Percentiles rank a stretch among this genome's conserved stretches.
phyloP scores from a whole-genome alignment of 2,329 filamentous ascomycete genomes.

The Ophiosphaerella korrae region DNA sequence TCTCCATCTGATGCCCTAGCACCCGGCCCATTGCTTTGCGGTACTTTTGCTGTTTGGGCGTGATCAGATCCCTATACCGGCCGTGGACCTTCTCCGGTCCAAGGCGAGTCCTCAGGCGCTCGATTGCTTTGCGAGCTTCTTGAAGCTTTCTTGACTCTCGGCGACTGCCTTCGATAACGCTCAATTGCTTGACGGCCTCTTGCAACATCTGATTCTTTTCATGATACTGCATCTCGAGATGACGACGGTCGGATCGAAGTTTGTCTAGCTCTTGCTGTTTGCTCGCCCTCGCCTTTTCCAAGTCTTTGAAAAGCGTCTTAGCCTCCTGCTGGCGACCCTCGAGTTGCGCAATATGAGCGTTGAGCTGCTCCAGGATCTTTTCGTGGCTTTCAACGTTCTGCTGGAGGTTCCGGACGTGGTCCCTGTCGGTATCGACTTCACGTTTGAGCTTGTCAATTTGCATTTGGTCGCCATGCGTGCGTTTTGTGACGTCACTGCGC shows the following conservation, averaged over 20 bases:
- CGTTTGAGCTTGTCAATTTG: conserved; percentile 86
- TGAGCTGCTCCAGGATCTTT: conserved; percentile 73
- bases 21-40: conserved; percentile 92
- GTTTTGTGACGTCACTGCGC: conserved; percentile 81
- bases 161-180: conserved; percentile 81
- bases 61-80: conserved; percentile 87
- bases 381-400: conserved; percentile 83
- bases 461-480: conserved; percentile 78
- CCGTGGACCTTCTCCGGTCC: conserved; percentile 79
- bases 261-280: conserved; percentile 93
- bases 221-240: conserved; percentile 76
- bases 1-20: conserved; percentile 90
- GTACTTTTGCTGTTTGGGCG: conserved; percentile 96
- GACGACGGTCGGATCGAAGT: conserved; percentile 36
- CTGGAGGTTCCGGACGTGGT: conserved; percentile 86
- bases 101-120: conserved; percentile 85
- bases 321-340: conserved; percentile 69
- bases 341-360: conserved; percentile 71
- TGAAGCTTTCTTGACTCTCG: conserved; percentile 83
- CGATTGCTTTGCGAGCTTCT: conserved; percentile 80
- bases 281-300: conserved; percentile 75
- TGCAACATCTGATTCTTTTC: conserved; percentile 92
- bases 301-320: conserved; percentile 67
- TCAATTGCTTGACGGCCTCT: conserved; percentile 79
- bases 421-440: conserved; percentile 88